Evolutionary conservation across 345 rosid species (phyloP), one percentile per base, ranked within the genome.

Genomic region (Pistacia integerrima): DNA sequence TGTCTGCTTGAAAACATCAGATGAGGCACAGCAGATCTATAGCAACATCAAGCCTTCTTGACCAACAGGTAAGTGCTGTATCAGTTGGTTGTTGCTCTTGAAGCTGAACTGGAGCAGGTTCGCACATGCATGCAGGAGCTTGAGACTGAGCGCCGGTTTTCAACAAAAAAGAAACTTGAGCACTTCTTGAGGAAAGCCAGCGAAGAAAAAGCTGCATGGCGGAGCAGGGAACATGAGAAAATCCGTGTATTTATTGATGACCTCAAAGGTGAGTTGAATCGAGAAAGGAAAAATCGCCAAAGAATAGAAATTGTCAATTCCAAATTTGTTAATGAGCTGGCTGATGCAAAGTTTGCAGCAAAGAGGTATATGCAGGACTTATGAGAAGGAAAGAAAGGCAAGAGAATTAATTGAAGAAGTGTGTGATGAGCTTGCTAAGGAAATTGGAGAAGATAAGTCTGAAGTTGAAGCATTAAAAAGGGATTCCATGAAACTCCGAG

Each of bases 391-490:
- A 87, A 89, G 93, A 49, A 90, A 94, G 75, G 83, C 83, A 3
- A 86, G 92, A 78, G 92, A 81, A 79, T 64, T 93, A 76, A 84
- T 90, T 6, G 98, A 94, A 82, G 97, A 94, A 85, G 97, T 94
- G 52, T 94, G 98, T 4, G 92, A 94, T 1, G 98, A 94, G 86
- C 94, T 94, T 36, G 96, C 92, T 3, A 92, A 90, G 80, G 97
- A 90, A 81, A 92, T 94, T 64, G 90, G 89, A 64, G 94, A 90
- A 76, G 97, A 93, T 64, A 93, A 88, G 79, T 88, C 93, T 51
- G 98, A 93, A 82, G 84, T 88, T 59, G 97, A 94, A 79, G 85
- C 82, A 72, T 51, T 92, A 66, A 90, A 90, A 81, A 85, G 87
- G 76, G 97, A 94, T 58, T 82, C 87, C 11, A 84, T 88, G 89